Evolutionary conservation across 1,139 yeast species (phyloP).

Genomic region (Zygoascus hellenicus): DNA sequence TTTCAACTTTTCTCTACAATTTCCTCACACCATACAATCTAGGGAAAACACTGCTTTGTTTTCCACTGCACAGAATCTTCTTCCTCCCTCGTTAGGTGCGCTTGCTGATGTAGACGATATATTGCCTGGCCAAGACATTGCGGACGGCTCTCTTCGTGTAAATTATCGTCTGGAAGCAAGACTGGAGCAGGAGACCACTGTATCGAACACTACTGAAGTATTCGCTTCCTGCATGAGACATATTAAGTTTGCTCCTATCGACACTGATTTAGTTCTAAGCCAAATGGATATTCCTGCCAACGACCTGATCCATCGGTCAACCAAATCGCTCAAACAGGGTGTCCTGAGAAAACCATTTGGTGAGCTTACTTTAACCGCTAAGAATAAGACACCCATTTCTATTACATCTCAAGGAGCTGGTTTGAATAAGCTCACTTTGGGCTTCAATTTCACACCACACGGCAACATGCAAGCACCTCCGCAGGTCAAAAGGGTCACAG

Average conservation of each 20-base stretch:
- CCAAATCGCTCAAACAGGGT: background rate
- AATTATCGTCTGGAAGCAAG: conserved; percentile 1
- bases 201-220: background rate
- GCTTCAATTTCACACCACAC: background rate
- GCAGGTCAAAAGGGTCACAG: conserved; percentile 1
- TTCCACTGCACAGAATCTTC: background rate
- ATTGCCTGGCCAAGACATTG: conserved; percentile 1
- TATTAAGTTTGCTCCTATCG: background rate
- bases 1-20: conserved; percentile 14
- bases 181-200: background rate
- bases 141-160: conserved; percentile 7
- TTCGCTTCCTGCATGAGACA: background rate
- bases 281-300: background rate
- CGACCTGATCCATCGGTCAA: background rate
- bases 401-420: background rate
- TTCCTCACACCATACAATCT: conserved; percentile 7
- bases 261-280: background rate
- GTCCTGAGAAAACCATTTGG: background rate
- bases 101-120: background rate
- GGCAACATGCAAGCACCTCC: conserved; percentile 3
- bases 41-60: background rate
- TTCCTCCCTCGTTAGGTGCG: conserved; percentile 12
- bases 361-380: background rate
- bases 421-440: background rate
- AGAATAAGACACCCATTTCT: background rate